A percentile compares a stretch with the other conserved stretches of the same genome.
Conservation (phyloP, 345 rosid species). For the Boechera retrofracta region DNA sequence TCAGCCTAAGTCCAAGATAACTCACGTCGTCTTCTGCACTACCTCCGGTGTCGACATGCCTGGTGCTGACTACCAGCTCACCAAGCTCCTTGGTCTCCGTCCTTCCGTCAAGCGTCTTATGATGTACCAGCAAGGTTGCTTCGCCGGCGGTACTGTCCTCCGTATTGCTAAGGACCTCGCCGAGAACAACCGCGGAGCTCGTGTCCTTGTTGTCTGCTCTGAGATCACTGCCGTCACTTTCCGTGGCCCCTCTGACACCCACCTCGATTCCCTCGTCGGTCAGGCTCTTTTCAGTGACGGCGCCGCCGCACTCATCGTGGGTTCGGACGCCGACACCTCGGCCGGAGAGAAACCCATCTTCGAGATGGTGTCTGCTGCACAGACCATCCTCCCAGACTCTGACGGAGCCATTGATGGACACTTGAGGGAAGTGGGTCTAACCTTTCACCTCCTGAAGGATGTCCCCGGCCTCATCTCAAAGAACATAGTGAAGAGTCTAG, state of each 20-base stretch:
- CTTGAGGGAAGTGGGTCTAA: constrained; percentile 73
- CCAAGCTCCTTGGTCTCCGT: constrained; percentile 79
- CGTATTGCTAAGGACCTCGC: constrained; percentile 85
- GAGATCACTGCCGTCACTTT: constrained; percentile 82
- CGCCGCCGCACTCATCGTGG: constrained; percentile 69
- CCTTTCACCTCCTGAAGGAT: constrained; percentile 68
- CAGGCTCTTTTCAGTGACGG: constrained; percentile 79
- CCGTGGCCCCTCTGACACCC: constrained; percentile 78
- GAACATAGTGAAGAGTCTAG: constrained; percentile 68
- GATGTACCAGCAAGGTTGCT: constrained; percentile 80
- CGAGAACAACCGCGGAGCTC: constrained; percentile 79
- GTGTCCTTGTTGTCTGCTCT: constrained; percentile 77
- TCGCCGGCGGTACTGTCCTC: constrained; percentile 83
- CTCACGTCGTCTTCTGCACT: constrained; percentile 83
- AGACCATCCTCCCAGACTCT: constrained; percentile 75
- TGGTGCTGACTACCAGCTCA: constrained; percentile 90
- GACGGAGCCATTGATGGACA: constrained; percentile 76
- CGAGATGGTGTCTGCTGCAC: constrained; percentile 68
- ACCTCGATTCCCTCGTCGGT: constrained; percentile 71
- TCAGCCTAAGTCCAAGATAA: constrained; percentile 83
- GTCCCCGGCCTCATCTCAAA: constrained; percentile 74
- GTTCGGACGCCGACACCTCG: constrained; percentile 59
- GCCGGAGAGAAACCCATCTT: constrained; percentile 63
- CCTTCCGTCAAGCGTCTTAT: constrained; percentile 77
- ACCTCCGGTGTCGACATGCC: constrained; percentile 94